Conservation (phyloP, 345 rosid species). For the Carallia brachiata region DNA sequence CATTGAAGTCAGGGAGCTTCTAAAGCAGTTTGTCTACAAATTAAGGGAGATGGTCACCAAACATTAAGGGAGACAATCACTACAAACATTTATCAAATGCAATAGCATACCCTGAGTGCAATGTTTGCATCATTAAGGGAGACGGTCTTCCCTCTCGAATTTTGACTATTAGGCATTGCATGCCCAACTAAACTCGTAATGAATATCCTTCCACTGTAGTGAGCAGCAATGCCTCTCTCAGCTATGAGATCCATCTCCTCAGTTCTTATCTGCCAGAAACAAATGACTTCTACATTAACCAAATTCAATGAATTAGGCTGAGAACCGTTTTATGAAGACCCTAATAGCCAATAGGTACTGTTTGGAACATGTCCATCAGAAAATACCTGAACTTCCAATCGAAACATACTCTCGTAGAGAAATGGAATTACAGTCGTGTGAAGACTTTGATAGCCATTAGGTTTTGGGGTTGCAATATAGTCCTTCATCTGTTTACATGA, state of each 20-base stretch:
- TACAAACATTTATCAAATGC: conserved; percentile 15
- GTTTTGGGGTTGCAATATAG: conserved; percentile 88
- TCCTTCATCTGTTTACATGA: conserved; percentile 57
- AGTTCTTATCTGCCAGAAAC: conserved; percentile 73
- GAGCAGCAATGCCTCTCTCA: conserved; percentile 96
- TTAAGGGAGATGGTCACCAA: neutral
- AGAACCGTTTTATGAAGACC: neutral
- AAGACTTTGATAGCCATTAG: conserved; percentile 98
- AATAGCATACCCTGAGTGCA: conserved; percentile 76
- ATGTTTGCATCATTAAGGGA: conserved; percentile 88
- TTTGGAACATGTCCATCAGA: neutral
- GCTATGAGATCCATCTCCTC: conserved; percentile 99
- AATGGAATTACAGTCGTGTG: conserved; percentile 90
- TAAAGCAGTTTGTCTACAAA: conserved; percentile 8
- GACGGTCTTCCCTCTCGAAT: conserved; percentile 70
- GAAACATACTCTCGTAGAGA: conserved; percentile 87
- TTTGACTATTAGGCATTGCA: conserved; percentile 59
- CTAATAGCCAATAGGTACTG: neutral
- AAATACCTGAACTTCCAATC: conserved; percentile 81
- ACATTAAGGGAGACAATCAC: too few species aligned
- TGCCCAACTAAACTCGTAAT: conserved; percentile 74
- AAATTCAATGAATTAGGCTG: neutral
- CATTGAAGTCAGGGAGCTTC: conserved; percentile 24
- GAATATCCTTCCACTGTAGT: conserved; percentile 84
- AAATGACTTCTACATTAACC: neutral